These are phyloP conservation scores for Alternaria sp. DNA, from an alignment of 2,329 filamentous ascomycete species.

Conservation along the genomic window DNA sequence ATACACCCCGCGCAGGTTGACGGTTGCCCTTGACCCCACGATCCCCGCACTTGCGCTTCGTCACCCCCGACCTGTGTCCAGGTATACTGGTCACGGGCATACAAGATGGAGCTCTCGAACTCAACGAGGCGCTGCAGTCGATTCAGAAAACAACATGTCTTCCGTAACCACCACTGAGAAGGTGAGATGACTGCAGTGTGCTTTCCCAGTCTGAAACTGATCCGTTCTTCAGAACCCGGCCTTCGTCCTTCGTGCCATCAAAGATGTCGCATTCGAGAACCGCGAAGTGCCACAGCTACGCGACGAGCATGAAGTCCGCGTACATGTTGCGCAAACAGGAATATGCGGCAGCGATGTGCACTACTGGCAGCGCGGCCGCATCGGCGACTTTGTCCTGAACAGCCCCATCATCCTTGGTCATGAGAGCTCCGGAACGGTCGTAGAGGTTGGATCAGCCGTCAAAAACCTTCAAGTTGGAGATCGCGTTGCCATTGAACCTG, in stretches of 20 bases:
- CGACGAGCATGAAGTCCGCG: constrained; percentile 66
- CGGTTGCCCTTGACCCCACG: constrained; percentile 4
- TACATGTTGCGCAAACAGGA: constrained; percentile 79
- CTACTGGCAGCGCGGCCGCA: constrained; percentile 33
- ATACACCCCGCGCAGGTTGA: constrained; percentile 3
- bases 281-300: constrained; percentile 46
- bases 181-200: not conserved
- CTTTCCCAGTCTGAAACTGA: not conserved
- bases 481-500: constrained; percentile 37
- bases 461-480: constrained; percentile 32
- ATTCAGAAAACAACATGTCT: not conserved
- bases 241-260: constrained; percentile 56
- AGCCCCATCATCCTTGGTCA: constrained; percentile 37
- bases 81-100: not conserved
- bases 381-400: constrained; percentile 29
- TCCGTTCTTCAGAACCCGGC: constrained; percentile 47
- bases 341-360: constrained; percentile 73
- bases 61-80: not conserved
- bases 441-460: constrained; percentile 27
- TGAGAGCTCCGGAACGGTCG: constrained; percentile 34
- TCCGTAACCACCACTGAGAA: not conserved
- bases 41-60: not conserved
- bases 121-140: not conserved
- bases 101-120: not conserved
- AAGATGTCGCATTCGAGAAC: constrained; percentile 55